phyloP scores from a whole-genome alignment of 352 stramenopile genomes.

The Globisporangium solare region DNA sequence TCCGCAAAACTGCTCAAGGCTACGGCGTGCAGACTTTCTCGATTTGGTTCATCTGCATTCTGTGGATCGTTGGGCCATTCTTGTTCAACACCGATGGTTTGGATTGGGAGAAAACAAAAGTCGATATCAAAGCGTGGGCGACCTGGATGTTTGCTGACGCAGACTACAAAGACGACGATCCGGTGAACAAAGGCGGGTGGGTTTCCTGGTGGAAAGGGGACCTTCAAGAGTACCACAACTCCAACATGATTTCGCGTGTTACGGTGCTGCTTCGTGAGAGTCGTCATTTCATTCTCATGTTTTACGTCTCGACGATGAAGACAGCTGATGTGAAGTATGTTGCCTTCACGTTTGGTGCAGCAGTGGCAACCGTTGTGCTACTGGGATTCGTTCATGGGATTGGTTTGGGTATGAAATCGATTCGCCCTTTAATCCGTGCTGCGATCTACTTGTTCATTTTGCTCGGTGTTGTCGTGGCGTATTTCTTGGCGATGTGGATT shows the following conservation, averaged over 20 bases:
- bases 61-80: conserved; percentile 66
- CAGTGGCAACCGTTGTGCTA: conserved; percentile 42
- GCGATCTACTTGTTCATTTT: conserved; percentile 38
- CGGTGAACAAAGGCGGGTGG: conserved; percentile 65
- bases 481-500: conserved; percentile 46
- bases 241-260: conserved; percentile 61
- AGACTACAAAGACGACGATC: conserved; percentile 57
- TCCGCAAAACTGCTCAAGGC: conserved; percentile 58
- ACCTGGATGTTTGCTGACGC: conserved; percentile 70
- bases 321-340: conserved; percentile 48
- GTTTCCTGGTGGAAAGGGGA: conserved; percentile 72
- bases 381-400: conserved; percentile 40
- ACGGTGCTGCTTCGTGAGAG: conserved; percentile 69
- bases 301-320: conserved; percentile 59
- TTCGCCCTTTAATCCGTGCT: conserved; percentile 37
- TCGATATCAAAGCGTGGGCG: conserved; percentile 54
- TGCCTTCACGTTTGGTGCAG: conserved; percentile 38
- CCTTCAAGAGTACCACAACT: conserved; percentile 52
- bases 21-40: conserved; percentile 78
- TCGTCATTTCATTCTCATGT: conserved; percentile 73
- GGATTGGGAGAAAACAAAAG: conserved; percentile 72
- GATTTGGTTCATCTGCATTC: conserved; percentile 72
- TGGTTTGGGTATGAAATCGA: conserved; percentile 41
- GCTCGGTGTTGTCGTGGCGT: conserved; percentile 23
- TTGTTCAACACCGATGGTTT: conserved; percentile 82